phyloP scores from a whole-genome alignment of 495 filamentous ascomycete species.

The Stereocaulon alpinum region DNA sequence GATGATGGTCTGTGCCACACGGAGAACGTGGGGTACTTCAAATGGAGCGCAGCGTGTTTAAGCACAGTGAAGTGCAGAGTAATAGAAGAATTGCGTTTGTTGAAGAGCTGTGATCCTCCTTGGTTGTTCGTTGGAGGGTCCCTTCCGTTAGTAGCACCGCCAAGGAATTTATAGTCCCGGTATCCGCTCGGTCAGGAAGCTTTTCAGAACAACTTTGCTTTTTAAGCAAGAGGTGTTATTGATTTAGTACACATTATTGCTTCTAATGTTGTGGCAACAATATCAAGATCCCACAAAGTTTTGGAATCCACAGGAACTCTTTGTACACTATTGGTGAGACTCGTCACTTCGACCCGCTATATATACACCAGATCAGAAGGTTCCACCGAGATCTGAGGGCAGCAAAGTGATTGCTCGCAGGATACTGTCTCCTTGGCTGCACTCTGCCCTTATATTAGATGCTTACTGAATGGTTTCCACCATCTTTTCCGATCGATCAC shows the following conservation, averaged over 20 bases:
- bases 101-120: neutral
- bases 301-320: neutral
- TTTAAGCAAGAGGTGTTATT: neutral
- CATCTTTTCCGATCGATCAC: too few species aligned
- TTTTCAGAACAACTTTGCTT: neutral
- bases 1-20: neutral
- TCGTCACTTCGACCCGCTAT: neutral
- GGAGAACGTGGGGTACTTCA: neutral
- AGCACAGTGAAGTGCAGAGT: neutral
- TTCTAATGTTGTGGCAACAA: neutral
- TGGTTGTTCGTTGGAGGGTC: slow-evolving; percentile 3
- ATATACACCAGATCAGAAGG: neutral
- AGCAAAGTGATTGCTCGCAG: neutral
- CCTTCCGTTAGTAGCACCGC: slow-evolving; percentile 3
- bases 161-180: slow-evolving; percentile 7
- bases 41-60: neutral
- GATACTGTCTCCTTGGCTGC: too few species aligned
- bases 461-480: too few species aligned
- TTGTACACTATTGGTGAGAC: neutral
- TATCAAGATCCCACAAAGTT: neutral
- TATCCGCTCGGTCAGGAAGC: neutral
- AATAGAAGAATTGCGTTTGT: neutral
- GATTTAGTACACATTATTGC: neutral
- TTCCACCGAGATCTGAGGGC: neutral
- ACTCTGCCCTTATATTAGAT: too few species aligned